phyloP scores from a whole-genome alignment of 345 rosid genomes.

The Brassica rapa region DNA sequence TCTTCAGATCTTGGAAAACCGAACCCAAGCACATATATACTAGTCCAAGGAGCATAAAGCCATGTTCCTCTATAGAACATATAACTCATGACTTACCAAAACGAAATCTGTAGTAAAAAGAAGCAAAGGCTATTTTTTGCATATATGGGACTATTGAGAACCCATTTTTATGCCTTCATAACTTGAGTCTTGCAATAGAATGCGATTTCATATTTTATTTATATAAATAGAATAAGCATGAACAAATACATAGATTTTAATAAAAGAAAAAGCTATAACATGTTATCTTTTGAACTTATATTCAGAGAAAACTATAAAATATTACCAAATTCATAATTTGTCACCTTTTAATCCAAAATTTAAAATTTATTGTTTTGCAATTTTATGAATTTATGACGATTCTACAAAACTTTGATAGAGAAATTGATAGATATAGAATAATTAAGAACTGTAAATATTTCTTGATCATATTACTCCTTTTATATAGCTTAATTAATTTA shows the following conservation, averaged over 20 bases:
- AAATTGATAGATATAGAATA: no score
- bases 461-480: no score
- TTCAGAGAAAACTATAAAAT: not conserved
- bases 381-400: no score
- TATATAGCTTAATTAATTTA: no score
- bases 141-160: not conserved
- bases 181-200: not conserved
- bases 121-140: not conserved
- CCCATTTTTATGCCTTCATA: not conserved
- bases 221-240: not conserved
- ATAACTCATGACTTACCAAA: not conserved
- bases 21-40: not conserved
- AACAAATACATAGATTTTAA: not conserved
- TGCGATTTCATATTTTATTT: not conserved
- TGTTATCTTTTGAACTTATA: not conserved
- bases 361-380: no score
- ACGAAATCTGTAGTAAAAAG: not conserved
- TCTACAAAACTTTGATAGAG: no score
- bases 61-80: not conserved
- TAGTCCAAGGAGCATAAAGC: not conserved
- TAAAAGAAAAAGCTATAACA: not conserved
- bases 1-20: not conserved
- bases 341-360: no score
- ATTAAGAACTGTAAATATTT: no score
- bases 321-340: not conserved